Conservation (phyloP, 768 basidiomycete genomes). For the Grammothele lineata region DNA sequence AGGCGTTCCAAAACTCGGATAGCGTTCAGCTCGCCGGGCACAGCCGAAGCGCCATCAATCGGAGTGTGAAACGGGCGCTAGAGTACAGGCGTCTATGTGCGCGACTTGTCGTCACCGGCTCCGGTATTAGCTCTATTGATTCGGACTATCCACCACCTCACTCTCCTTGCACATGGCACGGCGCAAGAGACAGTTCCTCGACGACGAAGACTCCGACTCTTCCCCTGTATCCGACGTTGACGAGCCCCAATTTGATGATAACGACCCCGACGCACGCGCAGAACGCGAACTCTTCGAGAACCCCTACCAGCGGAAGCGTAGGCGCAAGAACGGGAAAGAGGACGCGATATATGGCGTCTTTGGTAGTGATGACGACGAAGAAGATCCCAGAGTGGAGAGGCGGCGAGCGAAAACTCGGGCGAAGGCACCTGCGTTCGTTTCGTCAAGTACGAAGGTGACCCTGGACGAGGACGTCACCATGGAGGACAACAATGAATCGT, state of each 20-base stretch:
- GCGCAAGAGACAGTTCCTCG: slow-evolving; percentile 70
- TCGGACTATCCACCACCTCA: no score
- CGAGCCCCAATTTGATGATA: slow-evolving; percentile 36
- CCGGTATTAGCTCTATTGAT: no score
- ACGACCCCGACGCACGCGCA: slow-evolving; percentile 60
- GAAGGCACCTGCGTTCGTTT: slow-evolving; percentile 73
- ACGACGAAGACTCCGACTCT: slow-evolving; percentile 68
- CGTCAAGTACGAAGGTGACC: slow-evolving; percentile 42
- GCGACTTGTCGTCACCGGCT: no score
- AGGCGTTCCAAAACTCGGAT: slow-evolving; percentile 16
- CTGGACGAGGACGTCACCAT: slow-evolving; percentile 34
- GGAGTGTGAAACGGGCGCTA: slow-evolving; percentile 7
- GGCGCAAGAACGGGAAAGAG: slow-evolving; percentile 62
- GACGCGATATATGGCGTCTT: slow-evolving; percentile 76
- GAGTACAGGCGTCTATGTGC: no score
- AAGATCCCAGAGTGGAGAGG: slow-evolving; percentile 29
- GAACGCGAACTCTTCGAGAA: slow-evolving; percentile 76
- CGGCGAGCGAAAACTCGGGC: slow-evolving; percentile 37
- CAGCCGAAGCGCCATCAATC: slow-evolving; percentile 11
- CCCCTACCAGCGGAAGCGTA: slow-evolving; percentile 69
- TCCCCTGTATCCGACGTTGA: slow-evolving; percentile 53
- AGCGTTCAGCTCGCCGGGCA: slow-evolving; percentile 15
- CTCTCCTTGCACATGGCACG: slow-evolving; percentile 54
- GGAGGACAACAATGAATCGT: slow-evolving; percentile 28
- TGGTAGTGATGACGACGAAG: slow-evolving; percentile 67